phyloP scores from a whole-genome alignment of 73 alveolate genomes.

The Diophrys sp. region DNA sequence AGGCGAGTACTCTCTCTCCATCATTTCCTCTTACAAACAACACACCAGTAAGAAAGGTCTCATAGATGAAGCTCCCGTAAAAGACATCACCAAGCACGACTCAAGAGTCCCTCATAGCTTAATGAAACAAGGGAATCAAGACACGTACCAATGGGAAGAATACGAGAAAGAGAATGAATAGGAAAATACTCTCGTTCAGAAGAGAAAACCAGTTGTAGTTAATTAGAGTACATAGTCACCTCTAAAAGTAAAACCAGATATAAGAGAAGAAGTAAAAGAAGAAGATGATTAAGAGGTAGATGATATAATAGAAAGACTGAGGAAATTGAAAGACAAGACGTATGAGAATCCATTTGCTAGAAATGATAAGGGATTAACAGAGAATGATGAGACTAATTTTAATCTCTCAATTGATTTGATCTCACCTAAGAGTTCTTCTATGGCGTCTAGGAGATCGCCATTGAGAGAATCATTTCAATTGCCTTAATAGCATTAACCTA shows the following conservation, averaged over 20 bases:
- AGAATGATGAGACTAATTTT: background rate
- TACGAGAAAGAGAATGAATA: background rate
- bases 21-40: conserved; percentile 13
- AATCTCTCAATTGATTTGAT: background rate
- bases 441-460: too few relatives aligned
- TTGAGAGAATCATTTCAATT: too few relatives aligned
- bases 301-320: background rate
- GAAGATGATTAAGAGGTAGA: background rate
- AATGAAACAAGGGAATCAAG: background rate
- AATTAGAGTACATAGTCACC: too few relatives aligned
- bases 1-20: conserved; percentile 28
- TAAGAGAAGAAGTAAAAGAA: background rate
- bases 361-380: background rate
- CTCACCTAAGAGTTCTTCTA: background rate
- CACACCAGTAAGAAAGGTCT: background rate
- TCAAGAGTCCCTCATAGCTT: background rate
- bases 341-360: background rate
- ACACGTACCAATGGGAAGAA: background rate
- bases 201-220: background rate
- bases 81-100: background rate
- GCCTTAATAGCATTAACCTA: too few relatives aligned
- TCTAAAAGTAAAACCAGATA: too few relatives aligned
- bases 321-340: background rate
- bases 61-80: background rate
- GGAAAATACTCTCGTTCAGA: background rate